A percentile compares a stretch with the other conserved stretches of the same genome.
phyloP scores from a whole-genome alignment of 495 filamentous ascomycete genomes.

The Neurospora pannonica region DNA sequence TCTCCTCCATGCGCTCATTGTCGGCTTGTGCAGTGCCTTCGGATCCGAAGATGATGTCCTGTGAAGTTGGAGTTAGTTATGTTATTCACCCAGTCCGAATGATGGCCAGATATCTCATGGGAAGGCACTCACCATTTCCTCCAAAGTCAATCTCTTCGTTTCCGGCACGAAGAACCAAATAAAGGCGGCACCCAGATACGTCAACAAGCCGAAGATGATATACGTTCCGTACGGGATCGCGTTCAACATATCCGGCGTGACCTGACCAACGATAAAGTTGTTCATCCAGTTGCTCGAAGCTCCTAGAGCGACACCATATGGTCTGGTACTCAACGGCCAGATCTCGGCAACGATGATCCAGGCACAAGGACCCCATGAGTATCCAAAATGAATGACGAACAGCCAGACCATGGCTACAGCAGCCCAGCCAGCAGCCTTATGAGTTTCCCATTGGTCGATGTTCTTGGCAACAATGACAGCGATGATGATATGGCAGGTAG shows the following conservation, averaged over 20 bases:
- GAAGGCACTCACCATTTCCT: conserved; percentile 42
- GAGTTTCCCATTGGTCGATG: conserved; percentile 44
- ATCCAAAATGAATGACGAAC: conserved; percentile 74
- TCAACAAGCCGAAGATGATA: conserved; percentile 67
- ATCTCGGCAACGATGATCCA: conserved; percentile 70
- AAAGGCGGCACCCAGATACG: conserved; percentile 59
- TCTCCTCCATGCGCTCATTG: conserved; percentile 60
- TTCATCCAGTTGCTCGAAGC: conserved; percentile 54
- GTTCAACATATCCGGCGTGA: conserved; percentile 67
- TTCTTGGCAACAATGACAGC: conserved; percentile 62
- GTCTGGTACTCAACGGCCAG: conserved; percentile 64
- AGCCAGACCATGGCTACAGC: conserved; percentile 76
- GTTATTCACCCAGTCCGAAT: neutral
- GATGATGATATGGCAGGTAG: conserved; percentile 59
- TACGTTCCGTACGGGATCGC: conserved; percentile 68
- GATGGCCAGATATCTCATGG: neutral
- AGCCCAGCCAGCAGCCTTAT: conserved; percentile 63
- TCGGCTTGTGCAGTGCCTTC: conserved; percentile 61
- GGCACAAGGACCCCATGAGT: conserved; percentile 61
- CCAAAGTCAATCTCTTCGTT: conserved; percentile 54
- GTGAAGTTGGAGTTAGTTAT: neutral
- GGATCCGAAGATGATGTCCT: conserved; percentile 70
- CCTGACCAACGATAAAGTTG: conserved; percentile 52
- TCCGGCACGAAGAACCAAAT: conserved; percentile 68
- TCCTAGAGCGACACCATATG: conserved; percentile 64